Conservation (phyloP, 169 alveolate genomes). For the Plasmodium coatneyi region DNA sequence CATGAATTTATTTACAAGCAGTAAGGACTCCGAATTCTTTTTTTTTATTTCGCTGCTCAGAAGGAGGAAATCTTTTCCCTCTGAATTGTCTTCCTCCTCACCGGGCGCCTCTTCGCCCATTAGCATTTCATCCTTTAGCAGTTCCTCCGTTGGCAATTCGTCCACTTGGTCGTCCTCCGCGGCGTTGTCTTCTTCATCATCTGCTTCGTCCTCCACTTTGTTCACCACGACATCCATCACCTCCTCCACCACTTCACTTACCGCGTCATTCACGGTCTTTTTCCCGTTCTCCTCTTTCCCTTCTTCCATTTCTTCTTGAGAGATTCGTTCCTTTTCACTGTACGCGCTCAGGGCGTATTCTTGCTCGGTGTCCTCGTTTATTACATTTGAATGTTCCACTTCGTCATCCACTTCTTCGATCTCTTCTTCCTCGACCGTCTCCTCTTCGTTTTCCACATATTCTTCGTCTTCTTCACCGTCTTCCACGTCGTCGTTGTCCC, state of each 20-base stretch:
- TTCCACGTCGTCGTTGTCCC: constrained; percentile 2
- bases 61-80: constrained; percentile 3
- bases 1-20: constrained; percentile 50
- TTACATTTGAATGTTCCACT: not conserved
- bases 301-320: constrained; percentile 22
- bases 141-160: not conserved
- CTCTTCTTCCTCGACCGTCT: not conserved
- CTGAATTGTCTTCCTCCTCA: not conserved
- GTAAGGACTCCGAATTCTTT: constrained; percentile 3
- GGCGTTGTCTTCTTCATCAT: not conserved
- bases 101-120: not conserved
- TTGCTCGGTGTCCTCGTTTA: constrained; percentile 1
- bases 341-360: not conserved
- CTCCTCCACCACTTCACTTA: not conserved
- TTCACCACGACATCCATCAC: not conserved
- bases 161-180: not conserved
- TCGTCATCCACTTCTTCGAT: constrained; percentile 10
- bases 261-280: not conserved
- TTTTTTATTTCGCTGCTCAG: constrained; percentile 1
- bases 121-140: not conserved
- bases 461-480: not conserved
- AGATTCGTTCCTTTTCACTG: constrained; percentile 7
- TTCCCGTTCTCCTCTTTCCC: not conserved
- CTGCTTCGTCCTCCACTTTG: constrained; percentile 2
- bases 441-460: constrained; percentile 8